phyloP scores from a whole-genome alignment of 1,284 basidiomycete genomes.

The Rhodofomes roseus region DNA sequence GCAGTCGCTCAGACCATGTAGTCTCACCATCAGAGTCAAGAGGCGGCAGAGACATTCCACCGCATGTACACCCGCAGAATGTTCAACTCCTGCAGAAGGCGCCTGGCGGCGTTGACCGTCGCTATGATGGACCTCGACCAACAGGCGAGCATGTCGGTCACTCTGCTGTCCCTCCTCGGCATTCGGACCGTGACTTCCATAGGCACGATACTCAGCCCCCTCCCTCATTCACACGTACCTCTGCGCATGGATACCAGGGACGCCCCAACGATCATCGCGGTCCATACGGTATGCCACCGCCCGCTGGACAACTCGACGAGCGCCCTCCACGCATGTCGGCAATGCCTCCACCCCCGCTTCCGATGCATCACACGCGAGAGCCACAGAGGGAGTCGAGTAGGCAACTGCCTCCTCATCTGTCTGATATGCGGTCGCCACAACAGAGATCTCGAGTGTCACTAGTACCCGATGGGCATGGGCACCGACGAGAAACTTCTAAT shows the following conservation, averaged over 20 bases:
- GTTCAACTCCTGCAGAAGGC: constrained; percentile 52
- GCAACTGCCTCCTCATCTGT: constrained; percentile 33
- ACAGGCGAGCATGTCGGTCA: constrained; percentile 18
- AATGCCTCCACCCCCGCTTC: constrained; percentile 16
- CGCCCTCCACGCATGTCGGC: constrained; percentile 19
- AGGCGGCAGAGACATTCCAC: constrained; percentile 40
- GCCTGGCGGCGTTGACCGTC: constrained; percentile 3
- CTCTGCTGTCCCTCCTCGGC: constrained; percentile 13
- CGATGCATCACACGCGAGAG: constrained; percentile 8
- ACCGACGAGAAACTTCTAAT: not conserved
- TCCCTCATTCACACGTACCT: constrained; percentile 8
- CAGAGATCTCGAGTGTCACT: not conserved
- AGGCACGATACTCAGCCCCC: constrained; percentile 14
- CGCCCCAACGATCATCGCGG: constrained; percentile 16
- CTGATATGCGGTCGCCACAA: constrained; percentile 9
- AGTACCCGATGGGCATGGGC: not conserved
- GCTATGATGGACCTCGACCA: constrained; percentile 16
- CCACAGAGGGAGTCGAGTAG: constrained; percentile 23
- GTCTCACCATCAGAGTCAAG: constrained; percentile 42
- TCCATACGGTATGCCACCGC: constrained; percentile 10
- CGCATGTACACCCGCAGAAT: constrained; percentile 37
- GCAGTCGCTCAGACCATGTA: constrained; percentile 39
- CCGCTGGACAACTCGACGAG: constrained; percentile 11
- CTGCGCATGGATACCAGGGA: constrained; percentile 16
- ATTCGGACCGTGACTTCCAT: constrained; percentile 21